phyloP scores from a whole-genome alignment of 164 flowering plant species.

The Buxus sempervirens region DNA sequence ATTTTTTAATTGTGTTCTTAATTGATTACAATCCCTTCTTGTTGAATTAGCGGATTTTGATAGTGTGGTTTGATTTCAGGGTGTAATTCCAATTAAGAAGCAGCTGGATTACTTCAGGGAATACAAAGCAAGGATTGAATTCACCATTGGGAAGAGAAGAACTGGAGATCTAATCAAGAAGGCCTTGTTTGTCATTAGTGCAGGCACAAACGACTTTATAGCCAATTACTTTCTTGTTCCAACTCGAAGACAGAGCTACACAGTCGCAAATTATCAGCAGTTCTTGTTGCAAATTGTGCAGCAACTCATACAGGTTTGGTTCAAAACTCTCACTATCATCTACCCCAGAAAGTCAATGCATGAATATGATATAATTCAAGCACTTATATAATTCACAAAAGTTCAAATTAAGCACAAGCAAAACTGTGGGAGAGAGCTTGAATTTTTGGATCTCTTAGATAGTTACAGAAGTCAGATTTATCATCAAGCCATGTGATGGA shows the following conservation, averaged over 20 bases:
- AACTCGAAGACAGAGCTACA: constrained; percentile 10
- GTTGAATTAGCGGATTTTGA: neutral
- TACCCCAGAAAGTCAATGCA: too few relatives aligned
- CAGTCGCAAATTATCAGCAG: constrained; percentile 25
- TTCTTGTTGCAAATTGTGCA: constrained; percentile 19
- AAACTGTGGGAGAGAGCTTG: too few relatives aligned
- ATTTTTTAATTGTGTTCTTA: too few relatives aligned
- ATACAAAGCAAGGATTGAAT: constrained; percentile 23
- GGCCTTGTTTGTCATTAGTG: constrained; percentile 23
- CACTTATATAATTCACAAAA: too few relatives aligned
- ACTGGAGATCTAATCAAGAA: constrained; percentile 16
- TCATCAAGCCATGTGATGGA: too few relatives aligned
- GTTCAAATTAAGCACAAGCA: too few relatives aligned
- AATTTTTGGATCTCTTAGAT: too few relatives aligned
- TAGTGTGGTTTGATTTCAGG: constrained; percentile 27
- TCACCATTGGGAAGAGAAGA: constrained; percentile 20
- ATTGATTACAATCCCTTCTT: too few relatives aligned
- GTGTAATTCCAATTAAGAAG: constrained; percentile 19
- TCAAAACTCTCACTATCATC: neutral
- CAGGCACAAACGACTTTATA: constrained; percentile 44
- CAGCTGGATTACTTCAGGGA: constrained; percentile 37
- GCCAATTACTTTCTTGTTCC: constrained; percentile 32
- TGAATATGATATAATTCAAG: too few relatives aligned
- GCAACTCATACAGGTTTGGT: constrained; percentile 31
- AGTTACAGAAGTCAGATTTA: too few relatives aligned